Base-by-base conservation (phyloP, 1,284 basidiomycete genomes). In the Sanghuangporus weigelae region DNA sequence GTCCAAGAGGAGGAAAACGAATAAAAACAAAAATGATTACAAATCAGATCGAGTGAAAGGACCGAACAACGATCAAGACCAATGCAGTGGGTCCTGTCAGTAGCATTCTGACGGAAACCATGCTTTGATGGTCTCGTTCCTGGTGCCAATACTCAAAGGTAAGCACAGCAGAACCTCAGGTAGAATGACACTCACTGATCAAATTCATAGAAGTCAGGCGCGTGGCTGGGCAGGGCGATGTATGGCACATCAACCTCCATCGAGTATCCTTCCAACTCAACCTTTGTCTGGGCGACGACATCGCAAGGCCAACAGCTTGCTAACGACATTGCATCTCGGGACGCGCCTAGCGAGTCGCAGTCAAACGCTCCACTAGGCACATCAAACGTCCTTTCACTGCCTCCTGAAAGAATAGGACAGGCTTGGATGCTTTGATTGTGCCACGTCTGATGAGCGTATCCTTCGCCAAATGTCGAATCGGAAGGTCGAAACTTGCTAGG, bases 131-230 rank as follows among this genome's bases (percentile, higher is more conserved):
- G 14, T 39, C 19, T 57, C 56, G 39, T 44, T 23, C 7, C 31
- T 57, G 39, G 0, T 8, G 14, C n/a, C 6, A 14, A 12, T 14
- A 55, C 7, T 36, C 35, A 36, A 16, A 12, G 12, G 53, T 36
- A 35, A 38, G 8, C 51, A 44, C 7, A 14, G 39, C 8, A n/a
- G 44, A 12, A 57, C 14, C 16, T 8, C 19, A 8, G 21, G 23
- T 12, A 44, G 40, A 21, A 46, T 23, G n/a, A 44, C 7, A 57
- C 56, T 44, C 39, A 57, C 56, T 57, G 40, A 57, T 57, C 31
- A 21, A 57, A 57, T 14, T 57, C 35, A 23, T 44, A 44, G 40
- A 57, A 57, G 35, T 57, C 56, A 16, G 56, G 56, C 19, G 56
- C 14, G 39, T 57, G 40, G 31, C 53, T 54, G 4, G 31, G 53